Percentiles rank a stretch among this genome's conserved stretches.
These are phyloP conservation scores for Citrullus amarus DNA, from an alignment of 306 rosid genomes.

Conservation along the genomic window DNA sequence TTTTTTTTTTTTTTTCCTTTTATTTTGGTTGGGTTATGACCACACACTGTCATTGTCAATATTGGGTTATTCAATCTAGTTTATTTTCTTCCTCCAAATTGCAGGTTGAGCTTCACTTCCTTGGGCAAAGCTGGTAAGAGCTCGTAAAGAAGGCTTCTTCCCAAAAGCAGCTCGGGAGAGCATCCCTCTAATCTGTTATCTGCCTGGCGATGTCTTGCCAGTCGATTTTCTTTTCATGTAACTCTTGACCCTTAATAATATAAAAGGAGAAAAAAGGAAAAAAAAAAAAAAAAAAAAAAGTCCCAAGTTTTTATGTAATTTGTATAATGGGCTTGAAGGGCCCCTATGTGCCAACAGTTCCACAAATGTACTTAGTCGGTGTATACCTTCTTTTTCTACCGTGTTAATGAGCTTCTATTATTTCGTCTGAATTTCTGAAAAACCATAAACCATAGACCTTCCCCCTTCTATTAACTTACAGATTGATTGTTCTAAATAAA, in stretches of 20 bases:
- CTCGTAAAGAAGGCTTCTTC: constrained; percentile 19
- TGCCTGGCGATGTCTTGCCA: not conserved
- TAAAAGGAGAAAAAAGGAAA: not conserved
- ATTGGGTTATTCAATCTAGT: not conserved
- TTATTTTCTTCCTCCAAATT: constrained; percentile 3
- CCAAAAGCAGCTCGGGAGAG: not conserved
- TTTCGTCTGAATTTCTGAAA: not conserved
- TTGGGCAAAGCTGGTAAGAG: constrained; percentile 58
- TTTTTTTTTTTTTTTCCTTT: not conserved
- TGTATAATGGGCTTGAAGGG: not conserved
- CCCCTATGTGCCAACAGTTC: not conserved
- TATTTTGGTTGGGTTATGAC: not conserved
- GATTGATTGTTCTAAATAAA: not conserved
- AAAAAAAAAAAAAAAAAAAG: not conserved
- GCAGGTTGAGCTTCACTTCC: constrained; percentile 84
- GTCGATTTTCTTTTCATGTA: not conserved
- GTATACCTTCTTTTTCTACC: not conserved
- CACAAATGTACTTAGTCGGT: not conserved
- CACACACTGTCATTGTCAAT: not conserved
- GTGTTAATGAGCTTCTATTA: not conserved
- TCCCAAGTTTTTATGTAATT: not conserved
- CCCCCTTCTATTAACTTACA: not conserved
- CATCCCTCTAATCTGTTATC: not conserved
- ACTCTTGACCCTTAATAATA: not conserved
- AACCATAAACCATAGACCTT: not conserved